These are phyloP conservation scores for Stephania yunnanensis DNA, from an alignment of 164 flowering plant species.

Conservation along the genomic window DNA sequence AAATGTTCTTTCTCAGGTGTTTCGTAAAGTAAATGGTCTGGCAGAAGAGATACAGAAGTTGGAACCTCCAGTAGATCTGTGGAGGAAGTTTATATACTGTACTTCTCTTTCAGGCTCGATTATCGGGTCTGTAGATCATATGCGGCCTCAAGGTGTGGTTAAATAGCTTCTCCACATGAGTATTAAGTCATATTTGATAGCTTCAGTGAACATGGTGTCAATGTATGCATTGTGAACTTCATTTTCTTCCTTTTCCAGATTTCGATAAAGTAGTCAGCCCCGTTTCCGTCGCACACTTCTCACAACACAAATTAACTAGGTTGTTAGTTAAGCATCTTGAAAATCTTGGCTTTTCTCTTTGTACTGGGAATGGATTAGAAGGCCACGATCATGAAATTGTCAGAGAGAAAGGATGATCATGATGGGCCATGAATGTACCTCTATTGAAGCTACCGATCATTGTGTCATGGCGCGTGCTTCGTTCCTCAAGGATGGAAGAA, in stretches of 20 bases:
- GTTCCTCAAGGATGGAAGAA: slow-evolving; percentile 40
- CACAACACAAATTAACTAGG: slow-evolving; percentile 68
- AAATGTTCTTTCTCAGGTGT: slow-evolving; percentile 47
- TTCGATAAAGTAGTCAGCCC: slow-evolving; percentile 77
- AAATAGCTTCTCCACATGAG: too few species aligned
- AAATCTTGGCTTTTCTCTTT: slow-evolving; percentile 38
- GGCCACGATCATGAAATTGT: slow-evolving; percentile 14
- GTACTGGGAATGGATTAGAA: slow-evolving; percentile 23
- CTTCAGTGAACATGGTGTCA: background rate
- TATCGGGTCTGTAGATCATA: slow-evolving; percentile 87
- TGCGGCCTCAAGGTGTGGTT: slow-evolving; percentile 78
- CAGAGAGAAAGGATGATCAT: slow-evolving; percentile 40
- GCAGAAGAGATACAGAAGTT: slow-evolving; percentile 67
- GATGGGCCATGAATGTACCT: slow-evolving; percentile 79
- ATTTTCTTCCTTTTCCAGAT: slow-evolving; percentile 44
- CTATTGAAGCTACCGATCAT: slow-evolving; percentile 40
- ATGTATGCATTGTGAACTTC: slow-evolving; percentile 3
- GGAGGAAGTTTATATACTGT: slow-evolving; percentile 93
- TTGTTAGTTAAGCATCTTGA: slow-evolving; percentile 59
- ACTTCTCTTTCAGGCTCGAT: slow-evolving; percentile 75
- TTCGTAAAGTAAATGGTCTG: slow-evolving; percentile 75
- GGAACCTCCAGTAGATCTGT: slow-evolving; percentile 80
- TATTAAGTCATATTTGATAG: background rate
- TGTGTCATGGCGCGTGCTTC: slow-evolving; percentile 50
- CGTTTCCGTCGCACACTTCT: slow-evolving; percentile 87